Conservation (phyloP, 2,329 filamentous ascomycete species). For the Colletotrichum cuscutae region DNA sequence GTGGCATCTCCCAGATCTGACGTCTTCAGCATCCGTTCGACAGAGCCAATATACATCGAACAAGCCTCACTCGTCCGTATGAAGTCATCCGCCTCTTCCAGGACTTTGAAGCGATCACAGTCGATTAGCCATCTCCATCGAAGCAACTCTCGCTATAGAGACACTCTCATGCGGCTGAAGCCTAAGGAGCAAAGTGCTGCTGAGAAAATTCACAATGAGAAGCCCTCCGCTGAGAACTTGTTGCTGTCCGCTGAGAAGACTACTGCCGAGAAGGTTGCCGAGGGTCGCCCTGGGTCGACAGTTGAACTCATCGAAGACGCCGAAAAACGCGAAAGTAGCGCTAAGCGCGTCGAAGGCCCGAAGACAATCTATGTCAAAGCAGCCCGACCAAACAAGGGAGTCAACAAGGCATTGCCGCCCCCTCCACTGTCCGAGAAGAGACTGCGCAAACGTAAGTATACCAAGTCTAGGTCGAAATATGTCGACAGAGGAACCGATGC, state of each 20-base stretch:
- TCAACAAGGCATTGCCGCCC: constrained; percentile 43
- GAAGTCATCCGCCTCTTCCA: constrained; percentile 40
- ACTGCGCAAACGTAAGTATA: constrained; percentile 33
- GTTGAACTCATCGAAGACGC: constrained; percentile 39
- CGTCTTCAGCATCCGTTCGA: constrained; percentile 45
- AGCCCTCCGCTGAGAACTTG: neutral
- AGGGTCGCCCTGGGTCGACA: constrained; percentile 41
- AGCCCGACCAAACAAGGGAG: constrained; percentile 42
- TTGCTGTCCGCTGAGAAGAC: constrained; percentile 13
- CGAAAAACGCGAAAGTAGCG: constrained; percentile 37
- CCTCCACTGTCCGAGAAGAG: constrained; percentile 36
- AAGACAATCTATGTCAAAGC: constrained; percentile 45
- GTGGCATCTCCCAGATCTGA: constrained; percentile 47
- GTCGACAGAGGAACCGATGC: constrained; percentile 41
- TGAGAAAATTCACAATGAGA: constrained; percentile 13
- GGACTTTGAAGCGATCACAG: constrained; percentile 44
- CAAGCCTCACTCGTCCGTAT: constrained; percentile 53
- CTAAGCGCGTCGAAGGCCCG: constrained; percentile 42
- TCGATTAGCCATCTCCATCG: constrained; percentile 51
- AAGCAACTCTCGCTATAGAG: constrained; percentile 43
- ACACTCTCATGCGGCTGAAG: constrained; percentile 35
- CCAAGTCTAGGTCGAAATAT: constrained; percentile 39
- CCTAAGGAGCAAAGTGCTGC: neutral
- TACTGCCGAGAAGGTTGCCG: neutral
- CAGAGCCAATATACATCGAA: constrained; percentile 51